Conservation (phyloP, 208 protist genomes). For the Borovskyia barvae region DNA sequence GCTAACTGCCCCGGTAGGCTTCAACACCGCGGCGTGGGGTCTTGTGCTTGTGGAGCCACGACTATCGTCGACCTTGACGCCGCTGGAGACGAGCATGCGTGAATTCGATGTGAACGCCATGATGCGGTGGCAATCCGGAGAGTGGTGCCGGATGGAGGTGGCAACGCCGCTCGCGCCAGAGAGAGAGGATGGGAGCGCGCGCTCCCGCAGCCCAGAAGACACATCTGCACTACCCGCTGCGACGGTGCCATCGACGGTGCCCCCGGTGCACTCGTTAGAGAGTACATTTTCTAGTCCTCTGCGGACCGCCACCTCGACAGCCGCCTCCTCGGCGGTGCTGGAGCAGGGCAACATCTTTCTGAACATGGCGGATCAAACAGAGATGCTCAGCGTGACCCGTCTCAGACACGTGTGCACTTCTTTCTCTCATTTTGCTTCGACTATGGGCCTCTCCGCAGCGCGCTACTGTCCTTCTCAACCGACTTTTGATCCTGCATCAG, state of each 20-base stretch:
- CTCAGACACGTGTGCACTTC: conserved; percentile 12
- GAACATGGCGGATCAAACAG: conserved; percentile 19
- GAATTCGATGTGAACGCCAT: neutral
- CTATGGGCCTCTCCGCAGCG: conserved; percentile 14
- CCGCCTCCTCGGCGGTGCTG: conserved; percentile 1
- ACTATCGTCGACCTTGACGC: too few relatives aligned
- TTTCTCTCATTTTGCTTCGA: conserved; percentile 6
- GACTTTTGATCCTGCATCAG: neutral
- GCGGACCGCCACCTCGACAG: conserved; percentile 1
- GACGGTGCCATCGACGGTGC: too few relatives aligned
- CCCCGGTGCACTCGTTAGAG: too few relatives aligned
- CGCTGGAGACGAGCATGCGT: neutral
- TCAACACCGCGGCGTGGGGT: conserved; percentile 23
- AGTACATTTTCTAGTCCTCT: too few relatives aligned
- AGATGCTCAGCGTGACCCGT: conserved; percentile 19
- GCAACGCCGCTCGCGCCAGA: neutral
- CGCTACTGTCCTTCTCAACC: conserved; percentile 1
- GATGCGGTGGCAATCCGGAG: conserved; percentile 13
- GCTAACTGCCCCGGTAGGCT: conserved; percentile 1
- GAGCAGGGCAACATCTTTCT: conserved; percentile 15
- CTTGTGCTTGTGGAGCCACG: conserved; percentile 17
- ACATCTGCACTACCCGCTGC: too few relatives aligned
- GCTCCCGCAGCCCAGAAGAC: too few relatives aligned
- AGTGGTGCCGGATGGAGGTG: conserved; percentile 17
- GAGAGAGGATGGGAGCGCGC: too few relatives aligned